Evolutionary conservation across 1,284 basidiomycete genomes (phyloP), one percentile per base, ranked within the genome.

Genomic region (Leccinum huronense): DNA sequence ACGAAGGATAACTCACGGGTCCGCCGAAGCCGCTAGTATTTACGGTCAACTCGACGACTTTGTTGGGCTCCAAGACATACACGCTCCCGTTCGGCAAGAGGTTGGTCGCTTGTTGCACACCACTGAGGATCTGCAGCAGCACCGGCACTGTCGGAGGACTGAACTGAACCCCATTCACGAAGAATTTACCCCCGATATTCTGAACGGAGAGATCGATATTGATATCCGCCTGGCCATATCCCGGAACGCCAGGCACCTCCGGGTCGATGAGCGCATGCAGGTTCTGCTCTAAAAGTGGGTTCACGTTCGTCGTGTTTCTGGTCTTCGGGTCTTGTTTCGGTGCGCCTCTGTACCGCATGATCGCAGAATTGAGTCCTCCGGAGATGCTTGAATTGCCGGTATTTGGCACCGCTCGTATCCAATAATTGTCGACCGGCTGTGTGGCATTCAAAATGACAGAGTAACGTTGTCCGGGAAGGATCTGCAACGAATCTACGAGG

Each of bases 301-400:
- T 68, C 1, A 67, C 67, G 63, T 68, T 73, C 1, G 72, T 66
- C 0, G 68, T 67, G 34, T 73, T 69, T 0, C 64, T 66, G 0
- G 78, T 78, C 3, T 70, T 78, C 0, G 83, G 85, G 16, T 85
- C 83, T 3, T 57, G 64, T 3, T 61, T 65, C 0, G 73, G 67
- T 2, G 86, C 85, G 9, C 81, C 81, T 0, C 59, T 67, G 70
- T 88, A 88, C 34, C 82, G 79, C 11, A 88, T 70, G 63, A 88
- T 84, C 3, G 85, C 86, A 2, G 79, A 78, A 70, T 81, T 85
- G 19, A 80, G 67, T 3, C 81, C 81, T 9, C 75, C 75, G 6
- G 58, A 60, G 63, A 81, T 78, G 33, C 48, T 60, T 11, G 71
- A 11, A 4, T 64, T 65, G 10, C 27, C 1, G 2, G 45, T 66